Conservation (phyloP, 1,284 basidiomycete species). For the Puccinia polysora region DNA sequence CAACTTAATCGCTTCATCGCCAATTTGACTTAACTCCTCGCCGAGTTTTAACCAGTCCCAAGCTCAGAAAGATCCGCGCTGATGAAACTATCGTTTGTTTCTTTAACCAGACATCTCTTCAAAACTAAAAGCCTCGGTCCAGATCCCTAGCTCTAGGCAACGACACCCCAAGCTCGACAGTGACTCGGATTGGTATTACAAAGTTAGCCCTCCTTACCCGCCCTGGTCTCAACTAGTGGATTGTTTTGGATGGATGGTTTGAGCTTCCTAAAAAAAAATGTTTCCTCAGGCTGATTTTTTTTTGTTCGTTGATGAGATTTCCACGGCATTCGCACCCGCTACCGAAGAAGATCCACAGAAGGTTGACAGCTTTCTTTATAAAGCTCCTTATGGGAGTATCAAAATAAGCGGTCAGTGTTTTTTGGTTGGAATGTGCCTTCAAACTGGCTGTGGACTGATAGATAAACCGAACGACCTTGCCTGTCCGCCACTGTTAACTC, state of each 20-base stretch:
- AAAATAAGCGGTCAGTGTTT: slow-evolving; percentile 3
- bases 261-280: no score
- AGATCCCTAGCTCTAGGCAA: slow-evolving; percentile 5
- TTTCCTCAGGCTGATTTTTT: no score
- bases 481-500: no score
- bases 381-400: slow-evolving; percentile 7
- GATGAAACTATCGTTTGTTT: not conserved
- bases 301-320: slow-evolving; percentile 1
- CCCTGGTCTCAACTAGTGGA: not conserved
- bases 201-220: not conserved
- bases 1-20: not conserved
- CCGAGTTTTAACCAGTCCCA: not conserved
- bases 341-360: not conserved
- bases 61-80: not conserved
- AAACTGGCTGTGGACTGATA: no score
- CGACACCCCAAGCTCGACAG: not conserved
- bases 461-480: no score
- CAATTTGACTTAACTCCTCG: not conserved
- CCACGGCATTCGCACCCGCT: not conserved
- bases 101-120: slow-evolving; percentile 3
- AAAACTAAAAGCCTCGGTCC: slow-evolving; percentile 27
- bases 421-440: no score
- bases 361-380: not conserved
- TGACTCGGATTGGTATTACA: slow-evolving; percentile 18
- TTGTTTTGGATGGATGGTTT: not conserved